Conservation (phyloP, 192 early-diverging fungal genomes). For the Spizellomyces sp. region DNA sequence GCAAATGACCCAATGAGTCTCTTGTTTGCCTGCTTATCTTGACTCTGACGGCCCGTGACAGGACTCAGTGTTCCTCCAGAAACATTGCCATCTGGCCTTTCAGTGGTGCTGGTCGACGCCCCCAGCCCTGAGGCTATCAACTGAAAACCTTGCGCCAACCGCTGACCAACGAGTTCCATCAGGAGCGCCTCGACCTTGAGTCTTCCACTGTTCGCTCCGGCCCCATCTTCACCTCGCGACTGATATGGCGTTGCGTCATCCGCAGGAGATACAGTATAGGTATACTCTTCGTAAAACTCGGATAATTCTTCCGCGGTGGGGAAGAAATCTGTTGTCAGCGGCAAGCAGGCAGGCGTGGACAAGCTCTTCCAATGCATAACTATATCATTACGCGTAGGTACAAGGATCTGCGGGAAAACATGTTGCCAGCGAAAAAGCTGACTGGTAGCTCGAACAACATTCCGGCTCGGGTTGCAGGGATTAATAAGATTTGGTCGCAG, state of each 20-base stretch:
- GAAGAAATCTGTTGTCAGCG: constrained; percentile 87
- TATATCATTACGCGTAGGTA: constrained; percentile 51
- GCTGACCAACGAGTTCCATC: constrained; percentile 83
- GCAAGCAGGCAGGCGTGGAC: constrained; percentile 90
- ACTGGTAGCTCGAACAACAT: constrained; percentile 55
- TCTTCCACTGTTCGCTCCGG: neutral
- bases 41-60: neutral
- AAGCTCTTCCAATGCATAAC: constrained; percentile 86
- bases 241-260: constrained; percentile 40
- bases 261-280: constrained; percentile 64
- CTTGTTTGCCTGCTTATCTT: constrained; percentile 1
- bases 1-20: neutral
- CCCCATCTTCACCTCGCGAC: constrained; percentile 15
- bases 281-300: constrained; percentile 73
- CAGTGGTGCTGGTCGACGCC: neutral
- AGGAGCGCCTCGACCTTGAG: constrained; percentile 54
- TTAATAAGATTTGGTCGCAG: constrained; percentile 47
- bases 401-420: constrained; percentile 67
- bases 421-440: constrained; percentile 88
- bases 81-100: constrained; percentile 2
- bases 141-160: constrained; percentile 93
- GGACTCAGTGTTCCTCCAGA: neutral
- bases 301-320: constrained; percentile 69
- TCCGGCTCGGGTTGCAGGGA: constrained; percentile 71
- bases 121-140: constrained; percentile 50